These are phyloP conservation scores for Chytriomyces sp. DNA, from an alignment of 192 early-diverging fungal genomes.

Conservation along the genomic window DNA sequence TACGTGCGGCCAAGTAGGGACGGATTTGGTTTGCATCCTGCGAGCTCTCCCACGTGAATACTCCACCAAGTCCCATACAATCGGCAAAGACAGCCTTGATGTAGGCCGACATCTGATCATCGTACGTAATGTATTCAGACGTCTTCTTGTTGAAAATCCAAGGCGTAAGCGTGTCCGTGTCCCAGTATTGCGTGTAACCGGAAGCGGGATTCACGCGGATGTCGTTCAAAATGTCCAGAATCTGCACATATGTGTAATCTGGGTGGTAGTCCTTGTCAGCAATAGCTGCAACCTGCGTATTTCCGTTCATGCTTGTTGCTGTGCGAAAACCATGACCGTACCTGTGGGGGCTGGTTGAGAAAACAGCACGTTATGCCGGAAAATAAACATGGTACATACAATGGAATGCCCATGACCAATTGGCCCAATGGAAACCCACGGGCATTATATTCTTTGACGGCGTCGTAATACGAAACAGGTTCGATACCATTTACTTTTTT, in stretches of 20 bases:
- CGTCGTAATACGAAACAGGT: background rate
- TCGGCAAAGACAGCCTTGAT: constrained; percentile 64
- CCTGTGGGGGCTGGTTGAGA: background rate
- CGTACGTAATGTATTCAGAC: constrained; percentile 72
- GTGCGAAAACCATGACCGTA: background rate
- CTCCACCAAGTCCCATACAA: constrained; percentile 47
- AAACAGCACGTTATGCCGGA: background rate
- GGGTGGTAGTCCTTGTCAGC: no score
- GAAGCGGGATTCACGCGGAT: constrained; percentile 55
- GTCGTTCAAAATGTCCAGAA: no score
- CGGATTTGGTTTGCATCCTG: background rate
- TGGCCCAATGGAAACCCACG: background rate
- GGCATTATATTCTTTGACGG: background rate
- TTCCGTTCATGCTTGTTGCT: background rate
- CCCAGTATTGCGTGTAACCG: constrained; percentile 48
- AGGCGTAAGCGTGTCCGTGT: constrained; percentile 65
- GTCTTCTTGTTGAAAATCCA: constrained; percentile 72
- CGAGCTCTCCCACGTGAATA: background rate
- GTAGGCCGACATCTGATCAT: constrained; percentile 63
- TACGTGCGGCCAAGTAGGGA: no score
- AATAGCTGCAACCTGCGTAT: no score
- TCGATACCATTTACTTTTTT: background rate
- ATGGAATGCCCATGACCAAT: background rate
- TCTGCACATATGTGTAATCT: background rate
- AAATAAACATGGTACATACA: background rate